Conservation (phyloP, 495 filamentous ascomycete species). For the Peziza echinospora region DNA sequence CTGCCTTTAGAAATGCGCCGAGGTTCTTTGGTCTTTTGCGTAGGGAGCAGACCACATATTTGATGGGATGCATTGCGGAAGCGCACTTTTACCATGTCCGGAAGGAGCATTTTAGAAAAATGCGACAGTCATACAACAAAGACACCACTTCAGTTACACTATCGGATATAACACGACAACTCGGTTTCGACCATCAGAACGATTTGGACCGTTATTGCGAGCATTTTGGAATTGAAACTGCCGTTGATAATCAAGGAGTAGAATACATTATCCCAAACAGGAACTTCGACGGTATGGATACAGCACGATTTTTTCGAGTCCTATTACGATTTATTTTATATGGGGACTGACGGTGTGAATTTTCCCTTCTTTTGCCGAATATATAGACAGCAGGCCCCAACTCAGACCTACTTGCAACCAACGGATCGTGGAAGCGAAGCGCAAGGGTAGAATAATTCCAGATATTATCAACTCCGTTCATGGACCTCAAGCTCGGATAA, state of each 20-base stretch:
- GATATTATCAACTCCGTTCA: neutral
- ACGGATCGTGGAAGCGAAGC: neutral
- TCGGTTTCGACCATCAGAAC: neutral
- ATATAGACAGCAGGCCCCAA: neutral
- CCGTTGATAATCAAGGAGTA: neutral
- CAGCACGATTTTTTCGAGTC: neutral
- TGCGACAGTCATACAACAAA: conserved; percentile 18
- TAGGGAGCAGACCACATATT: conserved; percentile 43
- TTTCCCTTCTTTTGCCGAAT: neutral
- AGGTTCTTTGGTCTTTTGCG: conserved; percentile 38
- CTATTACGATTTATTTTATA: too few relatives aligned
- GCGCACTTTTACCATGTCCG: conserved; percentile 71
- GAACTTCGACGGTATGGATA: neutral
- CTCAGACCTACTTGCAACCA: neutral
- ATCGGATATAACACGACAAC: neutral
- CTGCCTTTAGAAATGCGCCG: conserved; percentile 14
- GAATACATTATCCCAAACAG: neutral
- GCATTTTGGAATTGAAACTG: neutral
- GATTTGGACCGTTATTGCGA: neutral
- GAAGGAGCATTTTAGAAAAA: conserved; percentile 47
- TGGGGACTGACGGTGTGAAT: too few relatives aligned
- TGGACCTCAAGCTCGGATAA: neutral
- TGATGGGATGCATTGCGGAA: conserved; percentile 86
- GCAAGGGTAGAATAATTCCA: neutral
- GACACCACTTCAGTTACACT: neutral